phyloP scores from a whole-genome alignment of 1,284 basidiomycete genomes.

The Mycosarcoma maydis region DNA sequence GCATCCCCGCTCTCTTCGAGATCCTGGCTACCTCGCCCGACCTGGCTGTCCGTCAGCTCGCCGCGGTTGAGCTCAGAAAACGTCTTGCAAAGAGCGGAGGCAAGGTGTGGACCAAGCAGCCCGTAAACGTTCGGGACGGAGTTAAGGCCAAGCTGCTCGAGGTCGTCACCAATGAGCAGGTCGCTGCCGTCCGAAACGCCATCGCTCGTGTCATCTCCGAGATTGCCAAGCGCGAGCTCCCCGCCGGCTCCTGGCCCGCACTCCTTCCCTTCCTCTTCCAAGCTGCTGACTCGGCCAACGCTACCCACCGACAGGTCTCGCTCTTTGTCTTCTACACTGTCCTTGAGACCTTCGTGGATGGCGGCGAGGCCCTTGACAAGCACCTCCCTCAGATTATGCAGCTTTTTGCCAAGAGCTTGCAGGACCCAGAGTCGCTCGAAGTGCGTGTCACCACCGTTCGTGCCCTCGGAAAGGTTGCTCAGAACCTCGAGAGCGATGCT shows the following conservation, averaged over 20 bases:
- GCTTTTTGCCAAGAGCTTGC: conserved; percentile 81
- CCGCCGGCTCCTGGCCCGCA: conserved; percentile 82
- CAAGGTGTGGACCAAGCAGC: conserved; percentile 82
- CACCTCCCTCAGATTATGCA: conserved; percentile 83
- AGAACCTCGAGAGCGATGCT: conserved; percentile 89
- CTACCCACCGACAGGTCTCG: conserved; percentile 86
- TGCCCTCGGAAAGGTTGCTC: conserved; percentile 88
- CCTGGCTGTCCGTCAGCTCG: conserved; percentile 85
- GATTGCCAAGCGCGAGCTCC: conserved; percentile 89
- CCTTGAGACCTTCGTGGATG: conserved; percentile 88
- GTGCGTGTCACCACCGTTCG: conserved; percentile 87
- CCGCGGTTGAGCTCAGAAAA: conserved; percentile 97
- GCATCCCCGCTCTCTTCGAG: conserved; percentile 89
- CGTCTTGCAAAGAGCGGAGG: conserved; percentile 83
- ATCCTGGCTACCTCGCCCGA: conserved; percentile 87
- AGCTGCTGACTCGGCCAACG: conserved; percentile 77
- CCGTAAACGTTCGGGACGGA: conserved; percentile 77
- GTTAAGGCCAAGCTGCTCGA: conserved; percentile 88
- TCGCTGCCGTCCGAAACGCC: conserved; percentile 78
- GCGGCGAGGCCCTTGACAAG: conserved; percentile 75
- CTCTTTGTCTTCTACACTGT: conserved; percentile 91
- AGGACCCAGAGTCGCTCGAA: conserved; percentile 87
- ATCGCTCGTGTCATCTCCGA: conserved; percentile 91
- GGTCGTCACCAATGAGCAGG: conserved; percentile 80
- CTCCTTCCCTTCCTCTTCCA: conserved; percentile 88